Conservation (phyloP, 352 stramenopile genomes). For the Blastocystis sp. region DNA sequence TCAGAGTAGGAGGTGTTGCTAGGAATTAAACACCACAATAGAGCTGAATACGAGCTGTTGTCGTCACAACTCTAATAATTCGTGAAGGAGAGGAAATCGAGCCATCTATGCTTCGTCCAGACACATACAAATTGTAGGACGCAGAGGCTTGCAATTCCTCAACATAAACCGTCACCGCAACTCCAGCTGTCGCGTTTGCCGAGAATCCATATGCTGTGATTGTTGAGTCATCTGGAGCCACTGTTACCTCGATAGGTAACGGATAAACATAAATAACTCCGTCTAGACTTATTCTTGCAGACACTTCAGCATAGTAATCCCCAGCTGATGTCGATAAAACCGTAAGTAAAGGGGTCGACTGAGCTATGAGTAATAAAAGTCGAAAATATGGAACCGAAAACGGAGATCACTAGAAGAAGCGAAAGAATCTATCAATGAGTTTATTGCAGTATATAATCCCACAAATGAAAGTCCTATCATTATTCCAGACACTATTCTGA, state of each 20-base stretch:
- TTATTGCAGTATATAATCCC: not conserved
- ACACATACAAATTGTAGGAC: conserved; percentile 44
- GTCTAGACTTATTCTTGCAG: conserved; percentile 21
- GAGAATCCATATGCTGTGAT: conserved; percentile 44
- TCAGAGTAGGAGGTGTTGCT: conserved; percentile 21
- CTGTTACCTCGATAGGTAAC: conserved; percentile 19
- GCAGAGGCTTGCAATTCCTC: conserved; percentile 15
- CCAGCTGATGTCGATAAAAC: conserved; percentile 9
- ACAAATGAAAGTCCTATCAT: not conserved
- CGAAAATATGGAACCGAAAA: conserved; percentile 2
- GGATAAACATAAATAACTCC: conserved; percentile 52
- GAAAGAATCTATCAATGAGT: conserved; percentile 42
- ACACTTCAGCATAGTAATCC: conserved; percentile 54
- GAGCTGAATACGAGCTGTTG: not conserved
- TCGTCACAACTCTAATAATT: conserved; percentile 21
- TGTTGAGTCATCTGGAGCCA: conserved; percentile 50
- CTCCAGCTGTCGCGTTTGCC: conserved; percentile 29
- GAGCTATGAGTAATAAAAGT: not conserved
- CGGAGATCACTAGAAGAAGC: conserved; percentile 47
- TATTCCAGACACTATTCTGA: not conserved
- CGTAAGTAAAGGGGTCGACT: conserved; percentile 23
- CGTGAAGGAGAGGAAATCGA: conserved; percentile 12
- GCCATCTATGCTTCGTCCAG: not conserved
- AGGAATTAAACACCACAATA: not conserved
- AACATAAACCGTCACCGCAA: not conserved